A percentile compares a stretch with the other conserved stretches of the same genome.
phyloP scores from a whole-genome alignment of 2,329 filamentous ascomycete species.

The Venturia asperata region DNA sequence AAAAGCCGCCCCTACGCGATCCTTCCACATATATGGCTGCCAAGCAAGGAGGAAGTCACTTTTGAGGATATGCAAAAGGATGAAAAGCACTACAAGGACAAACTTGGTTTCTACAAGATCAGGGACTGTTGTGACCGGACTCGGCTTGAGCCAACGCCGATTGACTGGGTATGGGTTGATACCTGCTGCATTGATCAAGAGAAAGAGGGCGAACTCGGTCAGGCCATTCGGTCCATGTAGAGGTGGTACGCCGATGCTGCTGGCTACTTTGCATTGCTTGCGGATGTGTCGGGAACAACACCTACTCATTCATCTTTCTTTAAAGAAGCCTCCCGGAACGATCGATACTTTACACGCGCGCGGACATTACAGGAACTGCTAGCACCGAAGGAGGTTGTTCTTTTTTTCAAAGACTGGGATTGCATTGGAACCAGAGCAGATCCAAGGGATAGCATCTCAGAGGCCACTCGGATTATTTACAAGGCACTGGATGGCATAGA shows the following conservation, averaged over 20 bases:
- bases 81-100: not conserved
- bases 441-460: no score
- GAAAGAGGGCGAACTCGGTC: slow-evolving; percentile 15
- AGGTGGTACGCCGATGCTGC: not conserved
- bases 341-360: slow-evolving; percentile 11
- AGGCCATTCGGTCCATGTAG: not conserved
- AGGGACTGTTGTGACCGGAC: no score
- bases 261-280: not conserved
- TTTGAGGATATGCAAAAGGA: slow-evolving; percentile 1
- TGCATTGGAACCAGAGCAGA: not conserved
- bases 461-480: no score
- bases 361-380: slow-evolving; percentile 16
- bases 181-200: not conserved
- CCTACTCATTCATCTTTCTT: not conserved
- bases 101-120: no score
- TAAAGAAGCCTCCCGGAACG: not conserved
- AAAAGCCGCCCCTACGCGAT: slow-evolving; percentile 20
- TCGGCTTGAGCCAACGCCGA: no score
- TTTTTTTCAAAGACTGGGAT: slow-evolving; percentile 7
- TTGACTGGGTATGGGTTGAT: not conserved
- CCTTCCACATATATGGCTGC: slow-evolving; percentile 25
- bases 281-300: not conserved
- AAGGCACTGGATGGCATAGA: no score
- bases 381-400: not conserved
- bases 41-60: slow-evolving; percentile 21